Percentiles rank a stretch among this genome's conserved stretches.
phyloP scores from a whole-genome alignment of 805 yeast species.

The Candida loeiensis region DNA sequence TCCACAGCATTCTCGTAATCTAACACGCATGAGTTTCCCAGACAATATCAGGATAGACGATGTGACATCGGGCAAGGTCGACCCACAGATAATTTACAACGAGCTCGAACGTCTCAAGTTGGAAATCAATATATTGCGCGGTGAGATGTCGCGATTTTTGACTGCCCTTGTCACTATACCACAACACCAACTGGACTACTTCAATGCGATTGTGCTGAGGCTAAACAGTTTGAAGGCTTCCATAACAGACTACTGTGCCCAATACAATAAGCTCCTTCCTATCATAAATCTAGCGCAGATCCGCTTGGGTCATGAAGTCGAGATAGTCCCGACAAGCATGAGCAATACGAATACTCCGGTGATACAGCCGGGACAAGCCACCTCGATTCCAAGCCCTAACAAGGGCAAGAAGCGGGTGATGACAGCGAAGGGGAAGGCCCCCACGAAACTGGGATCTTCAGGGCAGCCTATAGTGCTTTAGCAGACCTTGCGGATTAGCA shows the following conservation, averaged over 20 bases:
- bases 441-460: slow-evolving; percentile 6
- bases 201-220: slow-evolving; percentile 32
- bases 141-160: slow-evolving; percentile 38
- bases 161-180: slow-evolving; percentile 35
- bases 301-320: slow-evolving; percentile 49
- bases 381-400: slow-evolving; percentile 1
- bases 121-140: slow-evolving; percentile 40
- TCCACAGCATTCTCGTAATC: no score
- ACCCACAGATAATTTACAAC: slow-evolving; percentile 39
- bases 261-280: slow-evolving; percentile 47
- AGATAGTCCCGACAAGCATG: slow-evolving; percentile 28
- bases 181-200: slow-evolving; percentile 35
- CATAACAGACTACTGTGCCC: slow-evolving; percentile 41
- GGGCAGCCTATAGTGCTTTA: slow-evolving; percentile 9
- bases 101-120: slow-evolving; percentile 40
- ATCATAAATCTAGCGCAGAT: slow-evolving; percentile 49
- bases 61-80: slow-evolving; percentile 40
- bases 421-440: slow-evolving; percentile 1
- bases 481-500: no score
- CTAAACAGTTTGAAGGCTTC: slow-evolving; percentile 36
- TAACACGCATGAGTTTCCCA: slow-evolving; percentile 26
- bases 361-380: neutral
- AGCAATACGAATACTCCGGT: slow-evolving; percentile 1
- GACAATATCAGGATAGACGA: slow-evolving; percentile 41
- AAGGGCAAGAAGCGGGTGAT: slow-evolving; percentile 2